Evolutionary conservation across 1,284 basidiomycete genomes (phyloP), one percentile per base, ranked within the genome.

Genomic region (Coniophora puteana): DNA sequence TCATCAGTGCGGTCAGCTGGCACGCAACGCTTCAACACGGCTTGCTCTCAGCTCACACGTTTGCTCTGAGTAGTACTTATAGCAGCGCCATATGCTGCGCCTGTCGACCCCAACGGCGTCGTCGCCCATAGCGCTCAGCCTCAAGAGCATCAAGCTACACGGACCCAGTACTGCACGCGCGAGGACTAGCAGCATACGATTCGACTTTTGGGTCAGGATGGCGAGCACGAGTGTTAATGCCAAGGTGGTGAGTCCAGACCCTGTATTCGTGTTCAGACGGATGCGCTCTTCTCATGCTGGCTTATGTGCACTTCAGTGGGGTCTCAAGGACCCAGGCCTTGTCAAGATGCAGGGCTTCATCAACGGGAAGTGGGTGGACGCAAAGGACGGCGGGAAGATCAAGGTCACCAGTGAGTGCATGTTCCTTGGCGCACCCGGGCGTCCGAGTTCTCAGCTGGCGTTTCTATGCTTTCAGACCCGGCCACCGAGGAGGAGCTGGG

Each of bases 401-500:
- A 61, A 67, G 23, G 89, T 95, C 34, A 79, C 72, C 31, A 90
- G 91, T 92, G 55, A 46, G 83, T 72, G 7, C 18, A 5, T 21
- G 23, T 11, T 33, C 35, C 13, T 27, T 10, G 14, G 8, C 40
- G 14, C 34, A 12, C n/a, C 14, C 35, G n/a, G n/a, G n/a, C n/a
- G n/a, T n/a, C n/a, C n/a, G 16, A 13, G 36, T 25, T 25, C 40
- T 36, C 20, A 13, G 25, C 38, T 20, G 33, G 16, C 32, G 25
- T 28, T 27, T 24, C 39, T 33, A 26, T 12, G 12, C 23, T 6
- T 16, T 20, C 47, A 93, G 93, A 95, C 68, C 93, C 93, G 23
- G 86, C 89, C 4, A 93, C 85, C 2, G 76, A 77, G 29, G 78
- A 92, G 52, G 75, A 78, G 43, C 74, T 95, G 32, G 93, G 89